Base-by-base conservation (phyloP, 2,329 filamentous ascomycete genomes). In the Colletotrichum nymphaeae region DNA sequence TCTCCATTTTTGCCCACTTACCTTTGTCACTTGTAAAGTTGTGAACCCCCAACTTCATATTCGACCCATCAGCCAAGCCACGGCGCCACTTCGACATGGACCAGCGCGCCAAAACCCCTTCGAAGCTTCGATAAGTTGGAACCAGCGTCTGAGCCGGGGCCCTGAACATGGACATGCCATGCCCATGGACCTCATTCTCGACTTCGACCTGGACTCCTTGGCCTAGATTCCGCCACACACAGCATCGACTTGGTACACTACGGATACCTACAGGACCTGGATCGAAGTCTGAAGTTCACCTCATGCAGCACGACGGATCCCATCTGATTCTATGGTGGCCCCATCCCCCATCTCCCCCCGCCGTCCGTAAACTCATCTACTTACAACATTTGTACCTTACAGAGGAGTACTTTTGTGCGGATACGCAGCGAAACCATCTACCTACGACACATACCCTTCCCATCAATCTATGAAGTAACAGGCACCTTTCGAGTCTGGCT, bases 381-480 rank as follows among this genome's bases (percentile, higher is more conserved):
- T 35, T 22, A 26, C 46, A 52, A 63, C 62, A 14, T 49, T 49
- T 19, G 60, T 35, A 35, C 46, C 46, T 53, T 53, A 26, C 46
- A 8, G 16, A 55, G 14, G 16, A 55, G 52, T 72, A 75, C 59
- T 35, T 58, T 57, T 55, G 53, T 56, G 42, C 57, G 35, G 56
- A 55, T 59, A 22, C 24, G 52, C 30, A 42, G 52, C 63, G 11
- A 28, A 32, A 56, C 66, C 59, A 64, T 59, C 52, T 69, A 69
- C 58, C 26, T 55, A 55, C 53, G 59, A 64, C 66, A 69, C 46
- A 16, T 57, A 69, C 63, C 56, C 63, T 71, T 58, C 22, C 63
- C 63, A 59, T 28, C 63, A 55, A 32, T 32, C 26, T 28, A 30
- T 63, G 37, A 58, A 63, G 57, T 57, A 22, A 37, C 35, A 32